Conservation (phyloP, 31 red algal species). For the Odonthalia washingtoniensis region DNA sequence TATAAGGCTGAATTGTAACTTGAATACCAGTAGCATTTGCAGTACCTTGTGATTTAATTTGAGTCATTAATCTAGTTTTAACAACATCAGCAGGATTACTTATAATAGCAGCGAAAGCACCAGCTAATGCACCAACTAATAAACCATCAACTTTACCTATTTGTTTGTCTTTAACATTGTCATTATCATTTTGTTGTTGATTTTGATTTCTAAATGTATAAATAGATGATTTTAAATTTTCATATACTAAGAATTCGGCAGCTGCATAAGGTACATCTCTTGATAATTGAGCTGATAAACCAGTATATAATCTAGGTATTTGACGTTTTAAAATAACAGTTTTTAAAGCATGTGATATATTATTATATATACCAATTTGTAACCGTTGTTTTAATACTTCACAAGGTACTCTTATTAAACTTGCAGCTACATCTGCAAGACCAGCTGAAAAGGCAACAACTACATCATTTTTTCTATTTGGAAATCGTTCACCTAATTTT, state of each 20-base stretch:
- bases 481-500: slow-evolving; percentile 27
- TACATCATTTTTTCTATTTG: slow-evolving; percentile 8
- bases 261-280: slow-evolving; percentile 85
- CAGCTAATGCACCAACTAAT: slow-evolving; percentile 60
- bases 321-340: not conserved
- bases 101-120: slow-evolving; percentile 63
- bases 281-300: slow-evolving; percentile 64
- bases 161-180: not conserved
- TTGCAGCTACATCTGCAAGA: slow-evolving; percentile 76
- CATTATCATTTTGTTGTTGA: not conserved
- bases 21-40: not conserved
- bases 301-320: slow-evolving; percentile 55
- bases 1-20: slow-evolving; percentile 39
- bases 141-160: slow-evolving; percentile 23
- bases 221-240: slow-evolving; percentile 53
- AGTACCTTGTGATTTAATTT: not conserved
- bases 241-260: slow-evolving; percentile 85
- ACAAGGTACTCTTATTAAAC: slow-evolving; percentile 82
- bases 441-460: slow-evolving; percentile 63
- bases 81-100: slow-evolving; percentile 79
- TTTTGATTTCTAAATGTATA: not conserved
- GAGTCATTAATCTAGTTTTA: slow-evolving; percentile 81
- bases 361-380: slow-evolving; percentile 69
- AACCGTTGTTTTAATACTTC: slow-evolving; percentile 87
- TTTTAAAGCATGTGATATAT: slow-evolving; percentile 28